These are phyloP conservation scores for Ulmus americana DNA, from an alignment of 331 rosid genomes.

Conservation along the genomic window DNA sequence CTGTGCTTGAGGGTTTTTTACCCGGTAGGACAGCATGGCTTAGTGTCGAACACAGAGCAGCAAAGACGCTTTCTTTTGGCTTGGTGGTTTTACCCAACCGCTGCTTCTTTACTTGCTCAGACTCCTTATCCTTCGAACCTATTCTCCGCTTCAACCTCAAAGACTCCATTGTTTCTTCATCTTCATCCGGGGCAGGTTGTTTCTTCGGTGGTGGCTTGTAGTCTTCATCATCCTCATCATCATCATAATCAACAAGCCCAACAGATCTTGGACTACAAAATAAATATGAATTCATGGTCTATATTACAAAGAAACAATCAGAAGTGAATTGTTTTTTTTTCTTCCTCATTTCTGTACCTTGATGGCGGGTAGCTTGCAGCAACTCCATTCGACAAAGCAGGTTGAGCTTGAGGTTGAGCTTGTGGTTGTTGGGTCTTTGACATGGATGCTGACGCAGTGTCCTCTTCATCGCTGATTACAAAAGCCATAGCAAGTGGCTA, in stretches of 20 bases:
- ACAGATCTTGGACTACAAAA: conserved; percentile 55
- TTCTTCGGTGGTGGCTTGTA: conserved; percentile 80
- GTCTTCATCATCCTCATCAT: conserved; percentile 89
- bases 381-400: conserved; percentile 61
- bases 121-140: conserved; percentile 56
- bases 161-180: conserved; percentile 73
- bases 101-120: conserved; percentile 58
- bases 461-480: conserved; percentile 78
- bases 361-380: conserved; percentile 43
- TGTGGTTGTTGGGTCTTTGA: conserved; percentile 35
- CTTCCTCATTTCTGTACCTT: conserved; percentile 38
- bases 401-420: conserved; percentile 54
- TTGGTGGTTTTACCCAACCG: conserved; percentile 50
- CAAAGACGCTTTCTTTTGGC: conserved; percentile 67
- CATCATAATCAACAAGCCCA: conserved; percentile 88
- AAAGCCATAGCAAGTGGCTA: background rate
- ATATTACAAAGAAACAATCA: background rate
- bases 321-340: background rate
- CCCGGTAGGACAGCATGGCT: conserved; percentile 70
- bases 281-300: background rate
- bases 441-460: conserved; percentile 60
- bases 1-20: conserved; percentile 42
- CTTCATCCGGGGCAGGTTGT: conserved; percentile 57
- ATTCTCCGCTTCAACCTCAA: conserved; percentile 65
- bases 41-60: conserved; percentile 64